phyloP scores from a whole-genome alignment of 345 rosid genomes.

The Arabidopsis thaliana region DNA sequence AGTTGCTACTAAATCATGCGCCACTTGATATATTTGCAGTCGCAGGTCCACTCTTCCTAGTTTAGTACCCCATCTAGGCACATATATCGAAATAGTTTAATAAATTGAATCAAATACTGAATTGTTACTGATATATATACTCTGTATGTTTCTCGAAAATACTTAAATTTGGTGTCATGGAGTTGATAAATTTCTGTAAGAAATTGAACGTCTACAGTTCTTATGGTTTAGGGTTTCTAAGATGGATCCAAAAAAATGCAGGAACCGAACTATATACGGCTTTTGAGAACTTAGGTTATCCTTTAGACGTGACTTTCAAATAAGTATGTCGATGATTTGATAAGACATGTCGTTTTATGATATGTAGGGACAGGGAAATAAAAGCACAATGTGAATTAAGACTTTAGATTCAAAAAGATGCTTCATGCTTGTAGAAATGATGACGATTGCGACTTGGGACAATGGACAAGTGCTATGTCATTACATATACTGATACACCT shows the following conservation, averaged over 20 bases:
- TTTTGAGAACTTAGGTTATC: neutral
- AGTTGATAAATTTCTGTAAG: neutral
- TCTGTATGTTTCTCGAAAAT: neutral
- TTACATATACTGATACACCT: neutral
- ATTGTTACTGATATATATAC: neutral
- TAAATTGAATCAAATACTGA: neutral
- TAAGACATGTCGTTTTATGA: constrained; percentile 20
- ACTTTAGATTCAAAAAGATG: constrained; percentile 12
- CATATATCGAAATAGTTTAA: neutral
- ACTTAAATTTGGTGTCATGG: neutral
- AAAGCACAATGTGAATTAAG: constrained; percentile 21
- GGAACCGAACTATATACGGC: neutral
- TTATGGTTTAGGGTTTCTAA: neutral
- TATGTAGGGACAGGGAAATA: constrained; percentile 20
- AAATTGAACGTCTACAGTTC: neutral
- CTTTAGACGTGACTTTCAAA: constrained; percentile 7
- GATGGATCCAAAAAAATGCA: constrained; percentile 23
- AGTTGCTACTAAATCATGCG: constrained; percentile 29
- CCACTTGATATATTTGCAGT: constrained; percentile 34
- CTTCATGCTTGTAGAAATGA: constrained; percentile 4
- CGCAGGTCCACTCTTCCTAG: constrained; percentile 32
- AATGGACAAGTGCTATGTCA: constrained; percentile 5
- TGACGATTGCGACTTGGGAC: constrained; percentile 6
- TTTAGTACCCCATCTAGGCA: neutral
- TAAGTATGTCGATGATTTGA: constrained; percentile 19